Percentiles rank a stretch among this genome's conserved stretches.
Evolutionary conservation across 2,329 filamentous ascomycete genomes (phyloP).

Genomic region (Aspergillus novofumigatus): DNA sequence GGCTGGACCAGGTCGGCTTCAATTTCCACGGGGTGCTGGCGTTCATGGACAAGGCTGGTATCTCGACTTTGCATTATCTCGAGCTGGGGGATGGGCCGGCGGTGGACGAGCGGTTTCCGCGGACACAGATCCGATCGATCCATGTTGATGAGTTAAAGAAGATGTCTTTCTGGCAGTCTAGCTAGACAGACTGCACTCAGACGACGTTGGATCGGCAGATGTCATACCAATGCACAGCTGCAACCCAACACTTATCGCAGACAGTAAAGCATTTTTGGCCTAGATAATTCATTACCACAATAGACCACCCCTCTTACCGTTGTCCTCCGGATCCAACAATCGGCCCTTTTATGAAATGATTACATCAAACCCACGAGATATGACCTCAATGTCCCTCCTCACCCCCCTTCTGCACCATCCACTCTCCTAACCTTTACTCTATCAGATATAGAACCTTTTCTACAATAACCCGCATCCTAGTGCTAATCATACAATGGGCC

Average conservation of each 20-base stretch:
- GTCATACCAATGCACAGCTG: background rate
- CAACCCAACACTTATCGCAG: background rate
- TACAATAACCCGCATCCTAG: too few relatives aligned
- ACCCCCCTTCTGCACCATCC: background rate
- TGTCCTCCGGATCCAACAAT: background rate
- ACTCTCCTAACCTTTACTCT: background rate
- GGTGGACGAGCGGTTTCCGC: slow-evolving; percentile 35
- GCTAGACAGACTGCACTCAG: background rate
- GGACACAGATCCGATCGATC: slow-evolving; percentile 29
- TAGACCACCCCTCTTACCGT: background rate
- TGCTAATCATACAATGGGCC: slow-evolving; percentile 68
- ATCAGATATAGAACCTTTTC: background rate
- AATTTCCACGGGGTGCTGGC: slow-evolving; percentile 70
- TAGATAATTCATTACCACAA: background rate
- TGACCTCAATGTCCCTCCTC: background rate
- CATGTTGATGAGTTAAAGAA: slow-evolving; percentile 32
- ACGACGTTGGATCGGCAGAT: too few relatives aligned
- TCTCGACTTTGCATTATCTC: slow-evolving; percentile 38
- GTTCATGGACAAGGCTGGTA: slow-evolving; percentile 57
- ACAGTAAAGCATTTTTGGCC: background rate
- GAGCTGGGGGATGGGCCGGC: slow-evolving; percentile 21
- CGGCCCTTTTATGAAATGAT: background rate
- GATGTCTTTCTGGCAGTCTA: slow-evolving; percentile 28
- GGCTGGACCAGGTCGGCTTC: slow-evolving; percentile 77
- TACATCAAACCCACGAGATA: background rate